phyloP scores from a whole-genome alignment of 2,329 filamentous ascomycete genomes.

The Proliferodiscus dingleyae region DNA sequence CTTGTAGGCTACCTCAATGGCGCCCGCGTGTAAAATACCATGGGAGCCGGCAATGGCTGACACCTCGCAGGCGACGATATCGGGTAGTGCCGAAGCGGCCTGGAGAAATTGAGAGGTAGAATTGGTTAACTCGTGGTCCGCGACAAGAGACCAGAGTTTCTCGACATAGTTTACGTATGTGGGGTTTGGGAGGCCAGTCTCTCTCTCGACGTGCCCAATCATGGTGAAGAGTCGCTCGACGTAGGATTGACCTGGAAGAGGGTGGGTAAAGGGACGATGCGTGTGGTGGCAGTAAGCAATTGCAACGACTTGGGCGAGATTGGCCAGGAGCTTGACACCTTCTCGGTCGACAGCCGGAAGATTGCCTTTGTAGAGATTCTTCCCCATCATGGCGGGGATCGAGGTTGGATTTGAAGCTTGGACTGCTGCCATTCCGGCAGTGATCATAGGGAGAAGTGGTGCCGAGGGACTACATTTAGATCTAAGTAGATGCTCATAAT shows the following conservation, averaged over 20 bases:
- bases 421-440: conserved; percentile 35
- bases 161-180: conserved; percentile 29
- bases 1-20: conserved; percentile 44
- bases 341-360: conserved; percentile 33
- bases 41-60: conserved; percentile 37
- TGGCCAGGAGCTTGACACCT: conserved; percentile 34
- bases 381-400: conserved; percentile 34
- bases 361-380: conserved; percentile 34
- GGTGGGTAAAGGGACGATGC: conserved; percentile 32
- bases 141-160: conserved; percentile 40
- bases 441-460: conserved; percentile 33
- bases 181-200: conserved; percentile 30
- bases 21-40: conserved; percentile 45
- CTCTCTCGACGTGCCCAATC: conserved; percentile 36
- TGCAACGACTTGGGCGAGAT: conserved; percentile 33
- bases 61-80: conserved; percentile 39
- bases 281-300: conserved; percentile 37
- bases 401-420: conserved; percentile 29
- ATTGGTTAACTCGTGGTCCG: conserved; percentile 46
- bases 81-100: conserved; percentile 42
- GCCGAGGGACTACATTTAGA: conserved; percentile 4
- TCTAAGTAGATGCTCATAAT: not conserved
- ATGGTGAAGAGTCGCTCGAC: conserved; percentile 44
- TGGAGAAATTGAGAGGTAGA: conserved; percentile 43
- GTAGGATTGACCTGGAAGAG: conserved; percentile 30